These are phyloP conservation scores for Eucalyptus curtisii DNA, from an alignment of 345 rosid species.

Conservation along the genomic window DNA sequence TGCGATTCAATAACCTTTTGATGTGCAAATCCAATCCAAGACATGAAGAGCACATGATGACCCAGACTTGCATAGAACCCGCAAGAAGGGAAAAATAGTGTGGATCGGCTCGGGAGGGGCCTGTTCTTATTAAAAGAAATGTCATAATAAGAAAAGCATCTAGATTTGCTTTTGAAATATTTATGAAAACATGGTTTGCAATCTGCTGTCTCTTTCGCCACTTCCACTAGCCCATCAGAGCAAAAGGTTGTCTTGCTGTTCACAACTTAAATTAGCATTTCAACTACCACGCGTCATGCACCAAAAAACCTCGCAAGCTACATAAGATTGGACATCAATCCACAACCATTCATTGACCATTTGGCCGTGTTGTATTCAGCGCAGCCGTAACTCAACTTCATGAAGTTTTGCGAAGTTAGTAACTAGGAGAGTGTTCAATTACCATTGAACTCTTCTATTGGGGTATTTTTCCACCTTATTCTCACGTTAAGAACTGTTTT, in stretches of 20 bases:
- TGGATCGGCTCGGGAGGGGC: background rate
- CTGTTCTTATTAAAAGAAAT: too few relatives aligned
- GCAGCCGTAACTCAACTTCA: background rate
- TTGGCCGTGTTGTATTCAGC: background rate
- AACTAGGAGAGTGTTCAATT: background rate
- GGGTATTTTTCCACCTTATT: background rate
- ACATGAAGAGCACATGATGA: too few relatives aligned
- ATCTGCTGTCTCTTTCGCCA: background rate
- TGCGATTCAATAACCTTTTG: background rate
- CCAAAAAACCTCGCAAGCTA: background rate
- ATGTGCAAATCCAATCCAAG: background rate
- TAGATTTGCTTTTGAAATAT: background rate
- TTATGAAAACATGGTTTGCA: background rate
- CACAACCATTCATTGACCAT: background rate
- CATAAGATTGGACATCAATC: background rate
- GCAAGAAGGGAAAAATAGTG: background rate
- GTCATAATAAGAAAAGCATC: background rate
- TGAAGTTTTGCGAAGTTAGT: background rate
- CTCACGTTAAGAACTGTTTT: background rate
- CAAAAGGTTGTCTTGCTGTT: background rate
- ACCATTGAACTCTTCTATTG: background rate
- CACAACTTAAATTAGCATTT: background rate
- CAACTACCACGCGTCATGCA: background rate
- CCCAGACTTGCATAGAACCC: background rate
- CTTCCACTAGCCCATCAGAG: background rate